phyloP scores from a whole-genome alignment of 768 basidiomycete genomes.

The Podaxis carcinomalis region DNA sequence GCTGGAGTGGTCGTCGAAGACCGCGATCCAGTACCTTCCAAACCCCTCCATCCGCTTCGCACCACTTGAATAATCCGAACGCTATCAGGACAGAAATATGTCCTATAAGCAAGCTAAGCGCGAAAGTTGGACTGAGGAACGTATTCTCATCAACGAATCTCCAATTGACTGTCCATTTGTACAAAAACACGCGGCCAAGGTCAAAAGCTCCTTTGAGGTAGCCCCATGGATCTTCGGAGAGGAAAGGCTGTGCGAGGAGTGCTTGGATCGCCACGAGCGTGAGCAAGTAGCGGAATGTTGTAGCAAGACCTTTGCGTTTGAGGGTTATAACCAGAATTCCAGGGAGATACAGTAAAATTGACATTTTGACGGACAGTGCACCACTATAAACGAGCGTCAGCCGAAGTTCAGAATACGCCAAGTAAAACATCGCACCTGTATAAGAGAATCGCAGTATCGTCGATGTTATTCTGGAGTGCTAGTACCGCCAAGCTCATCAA shows the following conservation, averaged over 20 bases:
- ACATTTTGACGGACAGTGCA: constrained; percentile 95
- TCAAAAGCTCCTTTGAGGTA: constrained; percentile 84
- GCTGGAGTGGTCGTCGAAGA: constrained; percentile 42
- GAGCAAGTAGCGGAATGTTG: constrained; percentile 46
- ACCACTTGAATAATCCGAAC: constrained; percentile 80
- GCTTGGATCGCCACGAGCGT: constrained; percentile 49
- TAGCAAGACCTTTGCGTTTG: constrained; percentile 60
- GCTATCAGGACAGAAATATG: constrained; percentile 56
- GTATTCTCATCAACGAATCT: constrained; percentile 73
- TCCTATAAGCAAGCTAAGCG: constrained; percentile 56
- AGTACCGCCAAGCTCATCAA: constrained; percentile 64
- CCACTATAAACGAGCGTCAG: constrained; percentile 37
- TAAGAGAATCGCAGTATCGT: constrained; percentile 60
- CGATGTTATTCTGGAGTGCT: constrained; percentile 54
- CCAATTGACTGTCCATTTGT: constrained; percentile 99
- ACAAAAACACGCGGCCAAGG: constrained; percentile 83
- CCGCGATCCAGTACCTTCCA: constrained; percentile 50
- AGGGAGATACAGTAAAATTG: constrained; percentile 83
- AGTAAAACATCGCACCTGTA: constrained; percentile 54
- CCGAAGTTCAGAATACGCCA: neutral
- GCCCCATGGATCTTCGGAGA: constrained; percentile 49
- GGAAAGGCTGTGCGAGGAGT: constrained; percentile 67
- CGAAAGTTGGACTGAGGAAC: constrained; percentile 66
- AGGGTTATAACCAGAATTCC: constrained; percentile 81
- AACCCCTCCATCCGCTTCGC: constrained; percentile 65